Evolutionary conservation across 306 rosid species (phyloP).

Genomic region (Gastrolobium bilobum): DNA sequence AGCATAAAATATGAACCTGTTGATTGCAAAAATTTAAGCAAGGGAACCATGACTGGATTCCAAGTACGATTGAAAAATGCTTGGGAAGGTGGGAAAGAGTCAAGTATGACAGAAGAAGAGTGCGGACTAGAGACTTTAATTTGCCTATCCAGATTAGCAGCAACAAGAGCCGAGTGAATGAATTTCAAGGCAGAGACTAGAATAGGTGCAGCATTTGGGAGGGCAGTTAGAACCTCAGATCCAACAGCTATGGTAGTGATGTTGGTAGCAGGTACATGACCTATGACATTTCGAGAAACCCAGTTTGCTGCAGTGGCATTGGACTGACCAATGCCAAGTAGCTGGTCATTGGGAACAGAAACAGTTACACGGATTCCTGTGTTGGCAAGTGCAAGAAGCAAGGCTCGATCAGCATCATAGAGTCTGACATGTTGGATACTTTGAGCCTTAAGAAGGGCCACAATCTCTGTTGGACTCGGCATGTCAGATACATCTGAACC

Average conservation of each 20-base stretch:
- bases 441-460: slow-evolving; percentile 88
- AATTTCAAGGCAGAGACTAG: slow-evolving; percentile 87
- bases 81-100: slow-evolving; percentile 98
- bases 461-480: slow-evolving; percentile 89
- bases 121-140: slow-evolving; percentile 89
- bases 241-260: slow-evolving; percentile 89
- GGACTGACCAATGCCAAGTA: slow-evolving; percentile 95
- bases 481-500: slow-evolving; percentile 85
- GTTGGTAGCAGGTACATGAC: slow-evolving; percentile 94
- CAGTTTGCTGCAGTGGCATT: slow-evolving; percentile 97
- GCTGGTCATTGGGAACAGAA: slow-evolving; percentile 89
- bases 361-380: slow-evolving; percentile 80
- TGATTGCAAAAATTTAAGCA: slow-evolving; percentile 85
- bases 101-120: slow-evolving; percentile 85
- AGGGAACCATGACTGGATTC: slow-evolving; percentile 87
- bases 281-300: slow-evolving; percentile 85
- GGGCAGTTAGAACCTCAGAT: slow-evolving; percentile 83
- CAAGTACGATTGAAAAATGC: slow-evolving; percentile 94
- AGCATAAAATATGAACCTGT: slow-evolving; percentile 88
- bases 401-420: slow-evolving; percentile 78
- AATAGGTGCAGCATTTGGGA: slow-evolving; percentile 89
- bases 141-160: slow-evolving; percentile 83
- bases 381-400: slow-evolving; percentile 87
- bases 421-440: slow-evolving; percentile 81
- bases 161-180: slow-evolving; percentile 92